phyloP scores from a whole-genome alignment of 371 early-diverging fungal species.

The Haplosporangium sp. region DNA sequence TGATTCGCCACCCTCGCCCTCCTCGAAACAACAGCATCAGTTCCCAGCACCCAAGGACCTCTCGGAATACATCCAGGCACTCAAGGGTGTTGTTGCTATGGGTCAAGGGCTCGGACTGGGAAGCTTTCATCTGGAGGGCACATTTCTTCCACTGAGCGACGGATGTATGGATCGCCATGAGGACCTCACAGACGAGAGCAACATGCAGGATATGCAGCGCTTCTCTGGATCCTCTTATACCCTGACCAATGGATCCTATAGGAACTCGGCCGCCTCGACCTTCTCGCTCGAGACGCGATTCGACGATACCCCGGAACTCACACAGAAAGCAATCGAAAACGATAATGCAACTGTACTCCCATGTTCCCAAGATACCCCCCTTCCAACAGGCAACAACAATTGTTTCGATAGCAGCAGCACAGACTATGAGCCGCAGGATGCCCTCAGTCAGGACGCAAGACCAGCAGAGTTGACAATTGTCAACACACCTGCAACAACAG shows the following conservation, averaged over 20 bases:
- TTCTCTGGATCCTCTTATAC: constrained; percentile 34
- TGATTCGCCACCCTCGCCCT: not conserved
- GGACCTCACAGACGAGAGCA: not conserved
- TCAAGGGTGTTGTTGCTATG: constrained; percentile 10
- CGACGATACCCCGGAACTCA: not conserved
- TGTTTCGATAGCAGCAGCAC: no score
- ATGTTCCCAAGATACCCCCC: no score
- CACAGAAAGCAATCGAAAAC: not conserved
- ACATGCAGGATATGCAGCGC: not conserved
- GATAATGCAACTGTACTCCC: not conserved
- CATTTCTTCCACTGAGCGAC: not conserved
- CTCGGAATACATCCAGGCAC: constrained; percentile 24
- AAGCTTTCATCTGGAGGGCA: not conserved
- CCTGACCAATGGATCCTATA: constrained; percentile 10
- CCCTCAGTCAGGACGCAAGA: no score
- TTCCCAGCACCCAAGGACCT: constrained; percentile 7
- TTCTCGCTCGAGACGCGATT: constrained; percentile 10
- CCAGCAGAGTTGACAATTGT: no score
- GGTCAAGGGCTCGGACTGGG: constrained; percentile 1
- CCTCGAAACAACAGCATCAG: no score
- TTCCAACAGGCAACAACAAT: no score
- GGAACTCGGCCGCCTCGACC: constrained; percentile 14
- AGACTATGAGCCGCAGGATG: no score
- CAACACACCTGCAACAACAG: no score
- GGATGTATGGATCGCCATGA: not conserved